Conservation (phyloP, 2,329 filamentous ascomycete species). For the Penicillium sp. region DNA sequence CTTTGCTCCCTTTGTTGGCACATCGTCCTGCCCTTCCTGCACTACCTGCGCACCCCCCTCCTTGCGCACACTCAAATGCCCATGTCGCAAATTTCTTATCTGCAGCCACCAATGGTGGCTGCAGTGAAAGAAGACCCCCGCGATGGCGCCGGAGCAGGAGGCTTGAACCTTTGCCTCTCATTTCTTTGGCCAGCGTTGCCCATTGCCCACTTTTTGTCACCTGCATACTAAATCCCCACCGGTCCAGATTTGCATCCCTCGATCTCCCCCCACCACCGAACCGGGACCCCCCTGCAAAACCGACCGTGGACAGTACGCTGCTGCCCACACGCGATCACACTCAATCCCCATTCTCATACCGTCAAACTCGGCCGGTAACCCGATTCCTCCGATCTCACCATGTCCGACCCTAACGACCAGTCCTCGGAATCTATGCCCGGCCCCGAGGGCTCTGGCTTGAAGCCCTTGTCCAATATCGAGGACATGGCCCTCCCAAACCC, state of each 20-base stretch:
- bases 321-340: constrained; percentile 11
- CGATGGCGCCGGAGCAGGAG: neutral
- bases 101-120: constrained; percentile 6
- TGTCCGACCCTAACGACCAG: constrained; percentile 36
- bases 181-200: neutral
- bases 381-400: constrained; percentile 15
- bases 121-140: neutral
- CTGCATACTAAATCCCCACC: constrained; percentile 27
- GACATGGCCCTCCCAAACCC: constrained; percentile 31
- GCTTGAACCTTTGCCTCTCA: neutral
- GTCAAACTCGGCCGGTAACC: constrained; percentile 4
- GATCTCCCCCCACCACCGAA: constrained; percentile 25
- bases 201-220: constrained; percentile 7
- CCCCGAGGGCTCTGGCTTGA: constrained; percentile 29
- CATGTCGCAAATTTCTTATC: constrained; percentile 26
- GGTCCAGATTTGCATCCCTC: constrained; percentile 27
- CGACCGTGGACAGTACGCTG: constrained; percentile 10
- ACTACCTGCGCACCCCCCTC: constrained; percentile 23
- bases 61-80: constrained; percentile 21
- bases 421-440: constrained; percentile 34
- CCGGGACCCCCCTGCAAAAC: constrained; percentile 22
- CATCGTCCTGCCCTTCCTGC: constrained; percentile 4
- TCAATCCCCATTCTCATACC: constrained; percentile 9
- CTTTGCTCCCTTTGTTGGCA: constrained; percentile 4
- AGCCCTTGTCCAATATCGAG: constrained; percentile 37